Conservation (phyloP, 2,329 filamentous ascomycete genomes). For the Drechslera avenae region DNA sequence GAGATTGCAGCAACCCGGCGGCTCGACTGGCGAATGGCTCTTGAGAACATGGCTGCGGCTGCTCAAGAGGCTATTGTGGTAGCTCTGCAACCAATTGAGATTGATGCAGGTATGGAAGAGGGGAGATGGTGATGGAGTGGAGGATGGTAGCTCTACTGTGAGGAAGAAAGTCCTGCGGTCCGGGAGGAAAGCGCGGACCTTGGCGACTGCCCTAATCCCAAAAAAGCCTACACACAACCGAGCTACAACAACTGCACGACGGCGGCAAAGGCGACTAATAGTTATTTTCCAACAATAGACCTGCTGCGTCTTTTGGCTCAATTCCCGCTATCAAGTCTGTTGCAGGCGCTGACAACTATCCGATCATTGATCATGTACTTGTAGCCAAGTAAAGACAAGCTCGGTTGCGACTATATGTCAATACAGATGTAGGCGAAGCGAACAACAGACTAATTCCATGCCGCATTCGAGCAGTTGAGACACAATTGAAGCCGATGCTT, state of each 20-base stretch:
- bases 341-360: too few relatives aligned
- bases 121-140: constrained; percentile 49
- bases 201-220: constrained; percentile 26
- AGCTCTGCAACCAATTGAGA: constrained; percentile 53
- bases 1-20: constrained; percentile 93
- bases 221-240: constrained; percentile 20
- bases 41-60: constrained; percentile 84
- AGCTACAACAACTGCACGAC: constrained; percentile 8
- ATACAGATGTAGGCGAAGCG: neutral
- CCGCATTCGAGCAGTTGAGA: too few relatives aligned
- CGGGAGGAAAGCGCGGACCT: constrained; percentile 38
- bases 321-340: too few relatives aligned
- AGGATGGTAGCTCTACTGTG: constrained; percentile 41
- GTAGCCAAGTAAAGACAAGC: too few relatives aligned
- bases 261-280: neutral
- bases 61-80: constrained; percentile 50
- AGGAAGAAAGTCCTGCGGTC: constrained; percentile 38
- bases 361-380: too few relatives aligned
- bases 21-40: constrained; percentile 95
- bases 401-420: too few relatives aligned
- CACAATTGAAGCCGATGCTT: too few relatives aligned
- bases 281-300: too few relatives aligned
- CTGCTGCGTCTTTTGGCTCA: too few relatives aligned
- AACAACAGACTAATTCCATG: neutral
- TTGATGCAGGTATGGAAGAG: constrained; percentile 49